These are phyloP conservation scores for Aeschynomene evenia DNA, from an alignment of 306 rosid genomes.

Conservation along the genomic window DNA sequence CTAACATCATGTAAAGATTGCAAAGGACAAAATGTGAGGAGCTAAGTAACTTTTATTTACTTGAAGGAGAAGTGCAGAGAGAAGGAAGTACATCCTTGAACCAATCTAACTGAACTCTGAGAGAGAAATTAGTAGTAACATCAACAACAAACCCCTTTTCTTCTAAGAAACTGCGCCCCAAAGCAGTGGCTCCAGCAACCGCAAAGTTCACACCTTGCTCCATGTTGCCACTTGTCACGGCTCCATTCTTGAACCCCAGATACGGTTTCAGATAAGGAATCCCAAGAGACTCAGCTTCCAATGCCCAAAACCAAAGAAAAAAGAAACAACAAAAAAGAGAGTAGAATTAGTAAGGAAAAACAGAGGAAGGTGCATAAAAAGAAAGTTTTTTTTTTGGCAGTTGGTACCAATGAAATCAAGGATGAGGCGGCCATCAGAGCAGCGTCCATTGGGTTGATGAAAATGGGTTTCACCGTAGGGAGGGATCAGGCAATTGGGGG, in stretches of 20 bases:
- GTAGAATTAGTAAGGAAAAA: neutral
- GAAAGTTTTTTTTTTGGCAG: neutral
- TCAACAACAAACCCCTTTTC: slow-evolving; percentile 33
- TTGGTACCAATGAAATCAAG: slow-evolving; percentile 72
- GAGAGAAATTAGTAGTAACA: slow-evolving; percentile 34
- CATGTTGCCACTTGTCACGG: neutral
- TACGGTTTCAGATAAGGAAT: slow-evolving; percentile 49
- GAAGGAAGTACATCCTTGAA: slow-evolving; percentile 47
- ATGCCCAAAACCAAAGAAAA: neutral
- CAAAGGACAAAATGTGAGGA: neutral
- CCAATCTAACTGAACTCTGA: slow-evolving; percentile 51
- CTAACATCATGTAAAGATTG: neutral
- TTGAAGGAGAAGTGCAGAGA: slow-evolving; percentile 48
- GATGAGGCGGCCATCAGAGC: slow-evolving; percentile 79
- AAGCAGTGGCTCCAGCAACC: slow-evolving; percentile 59
- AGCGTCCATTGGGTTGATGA: slow-evolving; percentile 64
- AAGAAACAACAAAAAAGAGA: neutral
- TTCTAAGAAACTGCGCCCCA: slow-evolving; percentile 37
- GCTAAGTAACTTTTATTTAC: slow-evolving; percentile 24
- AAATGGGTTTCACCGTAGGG: slow-evolving; percentile 73
- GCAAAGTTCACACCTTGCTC: slow-evolving; percentile 56
- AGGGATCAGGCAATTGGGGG: slow-evolving; percentile 36
- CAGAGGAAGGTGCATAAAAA: neutral
- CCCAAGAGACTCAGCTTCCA: slow-evolving; percentile 45
- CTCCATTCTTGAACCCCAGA: slow-evolving; percentile 28